These are phyloP conservation scores for Hypoxylon sp. DNA, from an alignment of 2,329 filamentous ascomycete species.

Conservation along the genomic window DNA sequence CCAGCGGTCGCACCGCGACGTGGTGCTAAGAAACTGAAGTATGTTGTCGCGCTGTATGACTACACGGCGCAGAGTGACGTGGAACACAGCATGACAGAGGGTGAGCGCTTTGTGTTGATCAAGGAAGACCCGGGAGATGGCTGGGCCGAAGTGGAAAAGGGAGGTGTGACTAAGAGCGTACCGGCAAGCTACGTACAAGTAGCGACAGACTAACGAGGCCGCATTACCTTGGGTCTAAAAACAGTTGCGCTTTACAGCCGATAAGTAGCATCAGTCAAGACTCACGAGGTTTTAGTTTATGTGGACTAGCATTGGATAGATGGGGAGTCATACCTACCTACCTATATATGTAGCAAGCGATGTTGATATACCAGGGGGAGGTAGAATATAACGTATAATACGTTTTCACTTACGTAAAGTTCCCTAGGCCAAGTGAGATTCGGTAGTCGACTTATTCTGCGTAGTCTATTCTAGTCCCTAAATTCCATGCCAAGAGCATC, in stretches of 20 bases:
- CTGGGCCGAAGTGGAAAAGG: slow-evolving; percentile 97
- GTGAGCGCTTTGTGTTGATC: slow-evolving; percentile 91
- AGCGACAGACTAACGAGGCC: slow-evolving; percentile 38
- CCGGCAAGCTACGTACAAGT: slow-evolving; percentile 93
- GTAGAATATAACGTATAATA: slow-evolving; percentile 16
- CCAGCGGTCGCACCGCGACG: slow-evolving; percentile 91
- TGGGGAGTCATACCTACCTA: slow-evolving; percentile 17
- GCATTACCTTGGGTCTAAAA: slow-evolving; percentile 4
- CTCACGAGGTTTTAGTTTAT: neutral
- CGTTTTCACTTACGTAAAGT: neutral
- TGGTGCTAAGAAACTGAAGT: slow-evolving; percentile 92
- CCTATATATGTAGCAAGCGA: slow-evolving; percentile 26
- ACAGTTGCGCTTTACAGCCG: slow-evolving; percentile 5
- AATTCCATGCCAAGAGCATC: neutral
- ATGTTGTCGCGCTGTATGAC: slow-evolving; percentile 93
- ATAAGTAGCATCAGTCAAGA: neutral
- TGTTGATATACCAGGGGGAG: slow-evolving; percentile 14
- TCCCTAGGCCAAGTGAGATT: neutral
- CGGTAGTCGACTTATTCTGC: neutral
- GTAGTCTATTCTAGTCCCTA: neutral
- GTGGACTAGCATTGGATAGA: slow-evolving; percentile 31
- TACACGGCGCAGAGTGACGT: slow-evolving; percentile 87
- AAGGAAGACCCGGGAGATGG: slow-evolving; percentile 91
- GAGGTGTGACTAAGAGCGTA: slow-evolving; percentile 86
- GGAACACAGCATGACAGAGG: slow-evolving; percentile 91